Base-by-base conservation (phyloP, 176 grass and related monocot genomes). In the Carex littledalei region DNA sequence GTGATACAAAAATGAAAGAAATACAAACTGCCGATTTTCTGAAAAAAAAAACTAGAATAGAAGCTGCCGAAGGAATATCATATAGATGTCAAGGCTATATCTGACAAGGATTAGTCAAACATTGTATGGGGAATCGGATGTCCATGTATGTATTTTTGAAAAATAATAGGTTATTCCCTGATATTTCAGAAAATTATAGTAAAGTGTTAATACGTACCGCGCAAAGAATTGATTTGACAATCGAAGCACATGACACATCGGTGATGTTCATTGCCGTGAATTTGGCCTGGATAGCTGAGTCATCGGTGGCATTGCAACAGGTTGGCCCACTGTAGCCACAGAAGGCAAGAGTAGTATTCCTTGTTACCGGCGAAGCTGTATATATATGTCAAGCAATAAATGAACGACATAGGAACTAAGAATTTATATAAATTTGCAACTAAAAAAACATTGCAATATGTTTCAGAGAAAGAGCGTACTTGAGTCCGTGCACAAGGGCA, bases 261-360 rank as follows among this genome's bases (percentile, higher is more conserved):
- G 92, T 86, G 80, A 97, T 92, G 89, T 94, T 91, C 94, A 92
- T 92, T 70, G 92, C 85, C 0, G 70, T 73, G 78, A 97, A 94
- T 86, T 91, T 61, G 52, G 41, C 84, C 90, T 53, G 84, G 78
- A 94, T 17, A 29, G 81, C 70, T 4, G 74, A 69, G 67, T 94
- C 94, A 68, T 94, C 94, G 16, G 85, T 94, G 14, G 90, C 75
- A 84, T 91, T 94, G 90, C 94, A 97, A 86, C 94, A 97, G 86
- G 90, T 86, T n/a, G 87, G 89, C 43, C 94, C 92, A 67, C 79
- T 92, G 85, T 94, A 92, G 6, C 84, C 85, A 52, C 94, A 97
- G 92, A 97, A 97, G 53, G 88, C 20, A 49, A 97, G 90, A 8
- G 92, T 84, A 3, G 56, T 68, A 61, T 97, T 97, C 17, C 87